Percentiles rank a stretch among this genome's conserved stretches.
Conservation (phyloP, 2,329 filamentous ascomycete genomes). For the Colletotrichum kahawae region DNA sequence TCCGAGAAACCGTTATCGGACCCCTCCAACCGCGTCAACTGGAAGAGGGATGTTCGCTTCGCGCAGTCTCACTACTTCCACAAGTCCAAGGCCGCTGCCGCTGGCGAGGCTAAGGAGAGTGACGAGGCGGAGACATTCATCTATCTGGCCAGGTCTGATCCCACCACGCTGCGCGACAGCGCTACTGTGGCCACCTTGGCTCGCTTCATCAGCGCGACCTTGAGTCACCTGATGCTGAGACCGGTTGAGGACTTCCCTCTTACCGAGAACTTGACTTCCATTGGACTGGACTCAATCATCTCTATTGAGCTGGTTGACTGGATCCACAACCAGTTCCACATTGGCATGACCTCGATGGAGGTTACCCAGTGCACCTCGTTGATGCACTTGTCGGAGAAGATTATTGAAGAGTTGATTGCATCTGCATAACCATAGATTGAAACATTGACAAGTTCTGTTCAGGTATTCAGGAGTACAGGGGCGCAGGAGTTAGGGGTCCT, state of each 20-base stretch:
- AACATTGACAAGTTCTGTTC: not conserved
- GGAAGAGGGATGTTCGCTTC: conserved; percentile 2
- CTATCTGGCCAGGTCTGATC: not conserved
- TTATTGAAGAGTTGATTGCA: not conserved
- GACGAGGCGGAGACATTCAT: not conserved
- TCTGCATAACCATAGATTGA: not conserved
- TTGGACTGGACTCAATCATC: conserved; percentile 5
- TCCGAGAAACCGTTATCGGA: conserved; percentile 3
- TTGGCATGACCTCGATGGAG: conserved; percentile 2
- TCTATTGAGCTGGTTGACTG: conserved; percentile 16
- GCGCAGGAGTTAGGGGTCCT: not conserved
- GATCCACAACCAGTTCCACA: conserved; percentile 10
- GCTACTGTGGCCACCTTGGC: not conserved
- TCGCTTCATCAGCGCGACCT: not conserved
- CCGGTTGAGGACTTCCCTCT: conserved; percentile 4
- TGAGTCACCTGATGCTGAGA: not conserved
- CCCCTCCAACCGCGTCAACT: conserved; percentile 6
- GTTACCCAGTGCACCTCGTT: conserved; percentile 8
- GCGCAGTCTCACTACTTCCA: conserved; percentile 9
- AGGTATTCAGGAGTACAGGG: fast-evolving
- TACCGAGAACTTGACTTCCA: not conserved
- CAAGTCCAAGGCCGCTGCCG: not conserved
- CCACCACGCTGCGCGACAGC: not conserved
- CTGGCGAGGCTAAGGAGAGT: not conserved
- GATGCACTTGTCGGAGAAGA: not conserved